Percentiles rank a stretch among this genome's conserved stretches.
Evolutionary conservation across 805 yeast genomes (phyloP).

Genomic region (Kluyveromyces starmeri): DNA sequence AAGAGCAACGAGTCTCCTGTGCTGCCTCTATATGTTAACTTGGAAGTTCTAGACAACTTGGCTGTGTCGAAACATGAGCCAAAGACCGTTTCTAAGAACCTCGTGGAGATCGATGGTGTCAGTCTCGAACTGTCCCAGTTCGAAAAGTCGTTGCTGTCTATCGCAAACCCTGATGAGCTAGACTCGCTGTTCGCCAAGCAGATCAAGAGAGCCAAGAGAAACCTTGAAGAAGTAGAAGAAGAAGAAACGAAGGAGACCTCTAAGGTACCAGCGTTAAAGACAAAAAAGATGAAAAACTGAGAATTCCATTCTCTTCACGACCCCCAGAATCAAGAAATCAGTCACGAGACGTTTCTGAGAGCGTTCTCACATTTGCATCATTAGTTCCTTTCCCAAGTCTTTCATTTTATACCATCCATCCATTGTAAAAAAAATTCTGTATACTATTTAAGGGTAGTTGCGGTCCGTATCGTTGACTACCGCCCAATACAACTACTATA

Average conservation of each 20-base stretch:
- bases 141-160: conserved; percentile 76
- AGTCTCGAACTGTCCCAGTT: conserved; percentile 46
- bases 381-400: no score
- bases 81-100: conserved; percentile 16
- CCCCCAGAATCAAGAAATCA: no score
- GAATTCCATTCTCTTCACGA: no score
- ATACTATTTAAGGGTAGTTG: no score
- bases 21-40: conserved; percentile 70
- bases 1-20: conserved; percentile 72
- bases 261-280: conserved; percentile 12
- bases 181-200: conserved; percentile 52
- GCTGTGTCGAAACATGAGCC: conserved; percentile 15
- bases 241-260: conserved; percentile 6
- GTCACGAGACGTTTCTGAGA: no score
- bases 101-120: conserved; percentile 30
- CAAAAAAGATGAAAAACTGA: no score
- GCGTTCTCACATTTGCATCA: no score
- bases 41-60: conserved; percentile 35
- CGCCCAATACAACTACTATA: no score
- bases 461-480: no score
- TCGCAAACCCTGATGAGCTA: conserved; percentile 65
- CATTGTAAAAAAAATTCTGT: no score
- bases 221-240: conserved; percentile 14
- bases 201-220: conserved; percentile 34
- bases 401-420: no score